These are phyloP conservation scores for Aspergillus heteromorphus DNA, from an alignment of 495 filamentous ascomycete genomes.

Conservation along the genomic window DNA sequence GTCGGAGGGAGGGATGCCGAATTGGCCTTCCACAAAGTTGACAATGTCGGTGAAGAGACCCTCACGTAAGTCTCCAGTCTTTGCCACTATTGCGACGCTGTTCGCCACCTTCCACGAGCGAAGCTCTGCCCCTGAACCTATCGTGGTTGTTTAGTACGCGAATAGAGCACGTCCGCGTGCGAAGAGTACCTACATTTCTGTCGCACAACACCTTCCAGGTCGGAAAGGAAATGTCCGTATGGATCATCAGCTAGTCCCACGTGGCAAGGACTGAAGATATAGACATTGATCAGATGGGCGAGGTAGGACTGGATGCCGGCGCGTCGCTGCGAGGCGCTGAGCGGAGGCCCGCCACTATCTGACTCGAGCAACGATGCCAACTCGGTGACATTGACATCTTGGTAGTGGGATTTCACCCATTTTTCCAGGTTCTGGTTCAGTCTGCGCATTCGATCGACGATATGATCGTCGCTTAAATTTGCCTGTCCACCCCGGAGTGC, in stretches of 20 bases:
- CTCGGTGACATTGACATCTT: no score
- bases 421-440: not conserved
- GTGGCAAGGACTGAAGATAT: not conserved
- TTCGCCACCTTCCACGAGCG: not conserved
- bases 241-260: not conserved
- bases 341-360: not conserved
- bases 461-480: not conserved
- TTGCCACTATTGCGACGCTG: not conserved
- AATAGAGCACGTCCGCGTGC: no score
- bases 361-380: no score
- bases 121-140: not conserved
- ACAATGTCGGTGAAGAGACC: not conserved
- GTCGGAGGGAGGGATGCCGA: not conserved
- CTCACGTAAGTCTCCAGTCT: not conserved
- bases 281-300: not conserved
- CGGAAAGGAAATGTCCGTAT: not conserved
- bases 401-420: slow-evolving; percentile 4
- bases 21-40: not conserved
- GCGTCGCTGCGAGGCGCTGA: not conserved
- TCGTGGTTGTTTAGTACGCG: not conserved
- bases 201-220: not conserved
- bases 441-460: not conserved
- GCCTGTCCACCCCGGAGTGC: not conserved
- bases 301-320: not conserved
- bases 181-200: not conserved